These are phyloP conservation scores for Mollisiaceae sp. DNA, from an alignment of 2,329 filamentous ascomycete species.

Conservation along the genomic window DNA sequence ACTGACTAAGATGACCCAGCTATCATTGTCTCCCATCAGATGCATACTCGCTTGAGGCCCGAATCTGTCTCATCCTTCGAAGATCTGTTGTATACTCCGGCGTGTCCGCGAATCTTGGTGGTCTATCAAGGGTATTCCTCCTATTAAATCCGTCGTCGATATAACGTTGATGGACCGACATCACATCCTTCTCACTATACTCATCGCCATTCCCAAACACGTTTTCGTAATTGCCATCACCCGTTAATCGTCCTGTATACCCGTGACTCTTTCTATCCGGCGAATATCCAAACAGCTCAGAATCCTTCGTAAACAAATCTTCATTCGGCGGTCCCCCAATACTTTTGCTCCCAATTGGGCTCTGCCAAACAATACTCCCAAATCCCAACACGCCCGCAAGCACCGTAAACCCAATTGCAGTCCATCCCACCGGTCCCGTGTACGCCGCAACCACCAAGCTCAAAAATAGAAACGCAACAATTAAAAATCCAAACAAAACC, in stretches of 20 bases:
- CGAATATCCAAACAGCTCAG: slow-evolving; percentile 2
- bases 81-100: slow-evolving; percentile 21
- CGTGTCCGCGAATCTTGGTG: slow-evolving; percentile 14
- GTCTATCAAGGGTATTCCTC: not conserved
- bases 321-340: not conserved
- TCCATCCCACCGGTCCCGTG: slow-evolving; percentile 22
- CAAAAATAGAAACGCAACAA: slow-evolving; percentile 27
- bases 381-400: slow-evolving; percentile 15
- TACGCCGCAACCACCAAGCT: slow-evolving; percentile 23
- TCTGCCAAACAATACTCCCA: slow-evolving; percentile 8
- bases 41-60: not conserved
- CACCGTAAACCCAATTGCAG: slow-evolving; percentile 15
- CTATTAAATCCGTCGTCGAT: slow-evolving; percentile 11
- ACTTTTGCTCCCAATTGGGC: not conserved
- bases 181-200: slow-evolving; percentile 10
- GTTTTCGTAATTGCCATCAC: not conserved
- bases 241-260: not conserved
- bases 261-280: not conserved
- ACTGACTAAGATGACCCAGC: not conserved
- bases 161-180: slow-evolving; percentile 7
- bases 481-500: slow-evolving; percentile 18
- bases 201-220: not conserved
- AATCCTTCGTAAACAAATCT: not conserved
- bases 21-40: slow-evolving; percentile 1
- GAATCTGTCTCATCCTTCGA: slow-evolving; percentile 16